Evolutionary conservation across 768 basidiomycete genomes (phyloP).

Genomic region (Boletus insuetus): DNA sequence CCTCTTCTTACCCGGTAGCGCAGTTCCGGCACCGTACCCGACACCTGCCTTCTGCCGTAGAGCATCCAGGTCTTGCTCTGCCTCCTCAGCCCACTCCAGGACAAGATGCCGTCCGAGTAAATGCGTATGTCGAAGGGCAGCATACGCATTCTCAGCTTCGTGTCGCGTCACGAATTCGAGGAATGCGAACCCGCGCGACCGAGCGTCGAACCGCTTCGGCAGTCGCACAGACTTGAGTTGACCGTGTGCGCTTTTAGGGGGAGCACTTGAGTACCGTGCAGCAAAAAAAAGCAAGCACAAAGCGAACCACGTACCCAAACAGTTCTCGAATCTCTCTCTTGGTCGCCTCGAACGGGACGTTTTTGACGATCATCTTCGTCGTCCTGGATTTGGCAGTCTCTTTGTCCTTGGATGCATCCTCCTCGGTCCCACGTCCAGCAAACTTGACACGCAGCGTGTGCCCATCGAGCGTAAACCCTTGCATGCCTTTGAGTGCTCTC

Average conservation of each 20-base stretch:
- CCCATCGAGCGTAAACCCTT: conserved; percentile 84
- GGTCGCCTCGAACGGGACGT: conserved; percentile 94
- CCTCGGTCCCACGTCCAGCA: conserved; percentile 75
- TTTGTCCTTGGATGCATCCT: conserved; percentile 44
- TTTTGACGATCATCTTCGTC: conserved; percentile 98
- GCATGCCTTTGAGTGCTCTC: conserved; percentile 71
- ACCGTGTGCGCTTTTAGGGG: conserved; percentile 67
- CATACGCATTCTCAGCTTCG: conserved; percentile 88
- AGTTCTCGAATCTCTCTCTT: conserved; percentile 89
- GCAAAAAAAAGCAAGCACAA: not conserved
- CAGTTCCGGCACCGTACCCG: conserved; percentile 66
- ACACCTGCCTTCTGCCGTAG: conserved; percentile 79
- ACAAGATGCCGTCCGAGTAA: conserved; percentile 94
- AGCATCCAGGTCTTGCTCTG: conserved; percentile 71
- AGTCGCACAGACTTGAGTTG: conserved; percentile 92
- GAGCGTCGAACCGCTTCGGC: conserved; percentile 87
- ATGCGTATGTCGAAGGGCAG: conserved; percentile 88
- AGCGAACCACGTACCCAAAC: conserved; percentile 65
- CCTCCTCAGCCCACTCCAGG: conserved; percentile 89
- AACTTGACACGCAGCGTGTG: conserved; percentile 83
- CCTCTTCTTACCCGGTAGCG: conserved; percentile 71
- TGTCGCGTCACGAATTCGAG: conserved; percentile 87
- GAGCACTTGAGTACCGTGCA: not conserved
- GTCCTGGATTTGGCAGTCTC: conserved; percentile 54
- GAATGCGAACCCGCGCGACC: conserved; percentile 94